Base-by-base conservation (phyloP, 345 rosid genomes). In the Punica granatum region DNA sequence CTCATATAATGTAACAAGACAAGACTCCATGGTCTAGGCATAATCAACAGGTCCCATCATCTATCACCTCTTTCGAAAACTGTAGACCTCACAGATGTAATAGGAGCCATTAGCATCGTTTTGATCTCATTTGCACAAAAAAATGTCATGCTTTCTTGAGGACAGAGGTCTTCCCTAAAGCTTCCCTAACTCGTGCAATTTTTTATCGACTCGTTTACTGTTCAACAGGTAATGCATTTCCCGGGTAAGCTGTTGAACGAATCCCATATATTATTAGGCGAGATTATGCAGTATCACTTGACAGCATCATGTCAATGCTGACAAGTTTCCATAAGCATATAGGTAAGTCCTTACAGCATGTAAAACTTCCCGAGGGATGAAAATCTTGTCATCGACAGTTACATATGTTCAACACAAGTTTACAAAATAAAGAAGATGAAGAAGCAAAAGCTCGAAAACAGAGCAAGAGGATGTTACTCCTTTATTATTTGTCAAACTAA, bases 1-100 rank as follows among this genome's bases (percentile, higher is more conserved):
- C 31, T n/a, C 31, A 53, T 10, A 53, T 53, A n/a, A 3, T 53
- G 31, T 37, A 51, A 53, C 44, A 73, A 62, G 64, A 72, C 48
- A 76, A 74, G 61, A 69, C 77, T 15, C 19, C 37, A 73, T 33
- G 61, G 70, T 61, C 70, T 64, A 61, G 75, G 70, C 56, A 75
- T 37, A 67, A 64, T 72, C 60, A 54, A 70, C 28, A 53, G 67
- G 63, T 70, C 70, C 76, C 43, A 73, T 75, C 76, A 69, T 49
- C 42, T 68, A 67, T 74, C 78, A 64, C 69, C 26, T 28, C 33
- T 37, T 54, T 54, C 6, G 32, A 54, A 54, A 54, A 32, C 60
- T 54, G 33, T 26, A 37, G 11, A 28, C 1, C 33, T 2, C 33
- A 8, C 33, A 26, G 32, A 54, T 28, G 32, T 32, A 25, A 28